Evolutionary conservation across 1,284 basidiomycete genomes (phyloP).

Genomic region (Gymnopus androsaceus): DNA sequence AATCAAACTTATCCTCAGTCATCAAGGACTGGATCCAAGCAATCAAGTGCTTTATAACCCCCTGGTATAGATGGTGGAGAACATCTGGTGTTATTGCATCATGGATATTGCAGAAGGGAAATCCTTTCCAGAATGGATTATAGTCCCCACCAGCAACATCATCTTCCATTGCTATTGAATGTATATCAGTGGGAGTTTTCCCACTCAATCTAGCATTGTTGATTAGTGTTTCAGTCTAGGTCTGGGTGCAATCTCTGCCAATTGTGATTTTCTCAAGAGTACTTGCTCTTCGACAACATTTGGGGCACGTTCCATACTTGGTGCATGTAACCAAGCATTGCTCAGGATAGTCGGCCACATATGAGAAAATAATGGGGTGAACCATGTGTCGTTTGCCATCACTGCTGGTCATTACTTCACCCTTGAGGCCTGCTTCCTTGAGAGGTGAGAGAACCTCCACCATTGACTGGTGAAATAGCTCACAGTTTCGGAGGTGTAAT

Average conservation of each 20-base stretch:
- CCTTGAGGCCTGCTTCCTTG: slow-evolving; percentile 6
- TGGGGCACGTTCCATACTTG: slow-evolving; percentile 17
- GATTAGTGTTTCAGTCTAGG: background rate
- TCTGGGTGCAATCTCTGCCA: background rate
- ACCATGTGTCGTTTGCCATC: slow-evolving; percentile 9
- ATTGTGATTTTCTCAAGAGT: background rate
- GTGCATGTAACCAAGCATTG: slow-evolving; percentile 21
- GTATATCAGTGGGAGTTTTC: background rate
- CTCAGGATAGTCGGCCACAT: slow-evolving; percentile 27
- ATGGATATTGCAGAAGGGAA: slow-evolving; percentile 39
- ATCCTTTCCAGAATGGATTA: slow-evolving; percentile 39
- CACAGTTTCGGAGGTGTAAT: background rate
- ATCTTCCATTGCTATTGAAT: background rate
- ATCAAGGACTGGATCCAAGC: slow-evolving; percentile 23
- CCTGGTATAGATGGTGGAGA: slow-evolving; percentile 44
- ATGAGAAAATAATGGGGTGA: slow-evolving; percentile 17
- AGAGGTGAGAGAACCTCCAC: slow-evolving; percentile 2
- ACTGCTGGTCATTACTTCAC: slow-evolving; percentile 18
- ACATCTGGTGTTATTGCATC: slow-evolving; percentile 41
- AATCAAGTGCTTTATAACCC: too few species aligned
- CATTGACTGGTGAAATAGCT: background rate
- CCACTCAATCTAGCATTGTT: background rate
- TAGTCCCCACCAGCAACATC: background rate
- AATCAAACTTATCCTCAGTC: background rate
- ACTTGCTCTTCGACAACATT: slow-evolving; percentile 5